A percentile compares a stretch with the other conserved stretches of the same genome.
Evolutionary conservation across 164 flowering plant species (phyloP).

Genomic region (Vitis labrusca): DNA sequence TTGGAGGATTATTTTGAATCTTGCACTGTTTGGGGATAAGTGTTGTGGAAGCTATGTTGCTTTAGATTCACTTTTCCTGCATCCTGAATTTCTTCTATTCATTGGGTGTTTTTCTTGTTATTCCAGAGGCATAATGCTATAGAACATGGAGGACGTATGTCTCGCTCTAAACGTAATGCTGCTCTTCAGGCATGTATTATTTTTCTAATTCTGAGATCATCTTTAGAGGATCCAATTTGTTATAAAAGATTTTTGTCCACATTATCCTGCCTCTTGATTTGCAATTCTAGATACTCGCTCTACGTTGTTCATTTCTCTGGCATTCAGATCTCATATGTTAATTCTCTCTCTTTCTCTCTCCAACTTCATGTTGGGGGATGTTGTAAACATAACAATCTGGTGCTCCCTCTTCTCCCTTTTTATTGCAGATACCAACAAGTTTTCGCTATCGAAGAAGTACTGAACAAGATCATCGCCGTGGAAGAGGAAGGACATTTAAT

Average conservation of each 20-base stretch:
- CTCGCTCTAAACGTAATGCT: conserved; percentile 88
- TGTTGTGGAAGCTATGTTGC: not conserved
- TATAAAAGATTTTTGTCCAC: not conserved
- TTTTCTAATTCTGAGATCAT: not conserved
- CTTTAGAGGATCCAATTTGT: not conserved
- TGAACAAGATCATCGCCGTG: conserved; percentile 63
- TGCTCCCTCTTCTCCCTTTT: not conserved
- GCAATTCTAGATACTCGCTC: not conserved
- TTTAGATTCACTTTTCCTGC: not conserved
- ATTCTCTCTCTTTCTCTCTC: not conserved
- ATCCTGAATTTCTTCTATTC: not conserved
- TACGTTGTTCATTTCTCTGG: not conserved
- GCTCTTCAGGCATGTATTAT: conserved; percentile 70
- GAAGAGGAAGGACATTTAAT: conserved; percentile 54
- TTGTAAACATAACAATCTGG: not conserved
- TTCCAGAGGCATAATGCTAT: conserved; percentile 78
- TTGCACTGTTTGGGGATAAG: not conserved
- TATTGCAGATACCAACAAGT: conserved; percentile 81
- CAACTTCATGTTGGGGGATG: not conserved
- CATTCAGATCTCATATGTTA: not conserved
- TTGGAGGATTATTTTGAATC: too few relatives aligned
- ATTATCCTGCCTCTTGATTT: not conserved
- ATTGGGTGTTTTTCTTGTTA: conserved; percentile 8
- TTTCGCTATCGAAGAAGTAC: conserved; percentile 59
- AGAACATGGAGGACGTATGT: conserved; percentile 93